These are phyloP conservation scores for Pseudonectria foliicola DNA, from an alignment of 2,329 filamentous ascomycete genomes.

Conservation along the genomic window DNA sequence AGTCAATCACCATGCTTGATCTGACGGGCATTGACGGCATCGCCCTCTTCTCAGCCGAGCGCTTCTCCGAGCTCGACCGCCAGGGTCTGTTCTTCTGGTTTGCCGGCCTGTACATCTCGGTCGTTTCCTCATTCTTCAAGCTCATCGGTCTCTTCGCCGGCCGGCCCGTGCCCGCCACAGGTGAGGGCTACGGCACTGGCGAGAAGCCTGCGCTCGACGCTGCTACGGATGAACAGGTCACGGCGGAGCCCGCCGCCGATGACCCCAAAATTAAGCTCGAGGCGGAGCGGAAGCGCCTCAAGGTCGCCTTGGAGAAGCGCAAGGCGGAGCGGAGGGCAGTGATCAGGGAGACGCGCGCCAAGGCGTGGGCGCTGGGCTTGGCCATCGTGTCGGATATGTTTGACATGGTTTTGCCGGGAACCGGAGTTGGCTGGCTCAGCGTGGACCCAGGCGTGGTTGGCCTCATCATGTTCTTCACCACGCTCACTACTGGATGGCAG, in stretches of 20 bases:
- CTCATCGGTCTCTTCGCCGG: conserved; percentile 31
- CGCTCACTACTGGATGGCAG: conserved; percentile 51
- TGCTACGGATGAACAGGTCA: neutral
- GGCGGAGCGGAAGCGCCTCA: conserved; percentile 30
- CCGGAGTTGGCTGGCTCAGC: conserved; percentile 53
- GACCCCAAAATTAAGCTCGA: conserved; percentile 15
- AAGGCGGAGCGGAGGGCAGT: conserved; percentile 26
- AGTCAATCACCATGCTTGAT: conserved; percentile 56
- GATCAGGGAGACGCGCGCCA: conserved; percentile 22
- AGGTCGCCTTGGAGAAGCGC: conserved; percentile 25
- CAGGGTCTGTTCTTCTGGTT: conserved; percentile 68
- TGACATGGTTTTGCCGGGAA: conserved; percentile 56
- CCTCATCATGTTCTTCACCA: conserved; percentile 53
- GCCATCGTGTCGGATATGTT: conserved; percentile 49
- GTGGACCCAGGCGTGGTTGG: conserved; percentile 47
- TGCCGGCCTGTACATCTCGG: conserved; percentile 48
- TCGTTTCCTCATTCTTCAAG: conserved; percentile 35
- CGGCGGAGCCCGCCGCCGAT: conserved; percentile 5
- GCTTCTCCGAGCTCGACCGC: conserved; percentile 39
- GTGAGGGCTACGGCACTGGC: conserved; percentile 21
- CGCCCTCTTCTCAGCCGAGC: conserved; percentile 44
- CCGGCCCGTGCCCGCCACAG: conserved; percentile 27
- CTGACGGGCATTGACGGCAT: conserved; percentile 35
- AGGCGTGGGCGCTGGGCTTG: conserved; percentile 33
- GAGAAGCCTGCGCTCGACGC: conserved; percentile 9